These are phyloP conservation scores for Colletotrichum trifolii DNA, from an alignment of 2,329 filamentous ascomycete genomes.

Conservation along the genomic window DNA sequence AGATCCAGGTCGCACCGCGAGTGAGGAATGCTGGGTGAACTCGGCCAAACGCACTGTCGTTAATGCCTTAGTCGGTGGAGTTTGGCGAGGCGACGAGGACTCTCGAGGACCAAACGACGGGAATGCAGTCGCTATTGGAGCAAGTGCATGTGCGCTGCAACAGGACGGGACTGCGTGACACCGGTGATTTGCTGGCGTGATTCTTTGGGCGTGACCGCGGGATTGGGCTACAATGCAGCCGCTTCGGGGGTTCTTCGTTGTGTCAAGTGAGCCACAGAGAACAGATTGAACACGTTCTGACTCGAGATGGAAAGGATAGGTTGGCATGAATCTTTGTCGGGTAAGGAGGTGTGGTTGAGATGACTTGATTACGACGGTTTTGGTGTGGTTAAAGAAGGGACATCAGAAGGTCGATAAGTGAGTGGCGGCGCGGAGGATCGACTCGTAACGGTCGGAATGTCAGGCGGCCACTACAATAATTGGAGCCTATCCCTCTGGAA, in stretches of 20 bases:
- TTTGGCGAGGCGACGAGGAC: conserved; percentile 23
- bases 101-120: conserved; percentile 20
- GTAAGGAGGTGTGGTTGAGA: not conserved
- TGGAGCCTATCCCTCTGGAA: conserved; percentile 22
- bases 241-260: conserved; percentile 16
- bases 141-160: conserved; percentile 28
- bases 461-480: conserved; percentile 15
- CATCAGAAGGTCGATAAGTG: conserved; percentile 11
- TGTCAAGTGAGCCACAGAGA: conserved; percentile 7
- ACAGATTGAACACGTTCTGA: not conserved
- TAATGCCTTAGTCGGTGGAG: conserved; percentile 32
- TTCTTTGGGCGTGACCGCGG: conserved; percentile 17
- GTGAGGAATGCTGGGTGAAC: conserved; percentile 29
- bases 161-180: conserved; percentile 7
- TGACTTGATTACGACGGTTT: conserved; percentile 8
- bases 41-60: conserved; percentile 33
- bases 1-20: conserved; percentile 15
- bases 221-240: conserved; percentile 28
- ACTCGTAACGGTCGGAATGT: conserved; percentile 24
- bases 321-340: not conserved
- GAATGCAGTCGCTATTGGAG: conserved; percentile 37
- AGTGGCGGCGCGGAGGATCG: conserved; percentile 31
- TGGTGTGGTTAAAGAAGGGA: conserved; percentile 11
- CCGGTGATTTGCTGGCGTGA: conserved; percentile 24
- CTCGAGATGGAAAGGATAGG: conserved; percentile 4